phyloP scores from a whole-genome alignment of 2,329 filamentous ascomycete genomes.

The Penicillium sclerotigenum region DNA sequence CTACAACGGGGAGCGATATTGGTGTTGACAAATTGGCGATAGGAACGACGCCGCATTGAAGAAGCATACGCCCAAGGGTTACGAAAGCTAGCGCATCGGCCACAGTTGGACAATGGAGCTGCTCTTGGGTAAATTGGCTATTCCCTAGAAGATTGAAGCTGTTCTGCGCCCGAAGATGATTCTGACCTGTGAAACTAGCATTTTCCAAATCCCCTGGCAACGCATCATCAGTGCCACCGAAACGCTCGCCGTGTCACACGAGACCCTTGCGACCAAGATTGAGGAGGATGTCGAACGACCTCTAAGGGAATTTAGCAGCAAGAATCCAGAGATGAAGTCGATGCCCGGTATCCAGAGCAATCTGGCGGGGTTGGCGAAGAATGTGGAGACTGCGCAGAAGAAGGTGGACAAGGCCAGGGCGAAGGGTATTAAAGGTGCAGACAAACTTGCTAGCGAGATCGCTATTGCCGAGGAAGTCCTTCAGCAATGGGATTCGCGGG shows the following conservation, averaged over 20 bases:
- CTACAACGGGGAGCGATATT: slow-evolving; percentile 1
- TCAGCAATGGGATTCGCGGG: slow-evolving; percentile 88
- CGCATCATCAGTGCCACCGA: slow-evolving; percentile 79
- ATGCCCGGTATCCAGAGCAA: slow-evolving; percentile 81
- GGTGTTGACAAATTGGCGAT: slow-evolving; percentile 15
- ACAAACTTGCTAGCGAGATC: slow-evolving; percentile 72
- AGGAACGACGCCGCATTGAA: slow-evolving; percentile 92
- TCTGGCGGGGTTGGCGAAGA: slow-evolving; percentile 73
- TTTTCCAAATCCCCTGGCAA: slow-evolving; percentile 88
- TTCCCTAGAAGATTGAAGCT: neutral
- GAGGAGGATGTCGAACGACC: slow-evolving; percentile 85
- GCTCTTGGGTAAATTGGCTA: slow-evolving; percentile 73
- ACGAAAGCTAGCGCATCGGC: slow-evolving; percentile 73
- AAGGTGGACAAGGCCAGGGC: slow-evolving; percentile 78
- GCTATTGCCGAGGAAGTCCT: slow-evolving; percentile 72
- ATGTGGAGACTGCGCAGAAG: slow-evolving; percentile 78
- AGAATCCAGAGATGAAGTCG: slow-evolving; percentile 71
- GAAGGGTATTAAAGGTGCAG: slow-evolving; percentile 69
- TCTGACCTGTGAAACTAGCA: slow-evolving; percentile 51
- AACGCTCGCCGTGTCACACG: slow-evolving; percentile 77
- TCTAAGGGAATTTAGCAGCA: slow-evolving; percentile 69
- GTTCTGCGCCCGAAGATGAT: neutral
- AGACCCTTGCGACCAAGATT: slow-evolving; percentile 73
- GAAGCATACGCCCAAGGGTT: slow-evolving; percentile 82
- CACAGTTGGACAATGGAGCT: slow-evolving; percentile 68